phyloP scores from a whole-genome alignment of 2,329 filamentous ascomycete genomes.

The Orbilia javanica region DNA sequence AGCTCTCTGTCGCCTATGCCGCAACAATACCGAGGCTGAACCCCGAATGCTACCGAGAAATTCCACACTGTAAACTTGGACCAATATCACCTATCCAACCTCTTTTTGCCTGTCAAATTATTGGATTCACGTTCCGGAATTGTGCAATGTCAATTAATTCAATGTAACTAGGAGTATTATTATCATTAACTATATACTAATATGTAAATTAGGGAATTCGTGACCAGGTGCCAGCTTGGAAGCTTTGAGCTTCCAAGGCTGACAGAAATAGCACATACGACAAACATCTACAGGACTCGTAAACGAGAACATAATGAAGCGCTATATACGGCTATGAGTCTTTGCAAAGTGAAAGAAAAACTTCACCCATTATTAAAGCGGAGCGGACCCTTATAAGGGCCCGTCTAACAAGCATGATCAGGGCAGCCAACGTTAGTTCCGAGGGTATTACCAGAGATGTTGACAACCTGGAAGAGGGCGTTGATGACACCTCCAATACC shows the following conservation, averaged over 20 bases:
- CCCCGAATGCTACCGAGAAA: not conserved
- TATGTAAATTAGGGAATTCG: slow-evolving; percentile 12
- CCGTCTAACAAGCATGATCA: slow-evolving; percentile 55
- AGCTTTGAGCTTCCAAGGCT: not conserved
- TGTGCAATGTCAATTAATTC: not conserved
- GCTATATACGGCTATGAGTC: slow-evolving; percentile 33
- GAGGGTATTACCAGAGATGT: slow-evolving; percentile 64
- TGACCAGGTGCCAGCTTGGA: slow-evolving; percentile 3
- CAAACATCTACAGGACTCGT: slow-evolving; percentile 6
- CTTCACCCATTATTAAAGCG: not conserved
- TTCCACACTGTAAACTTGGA: not conserved
- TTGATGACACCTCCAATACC: slow-evolving; percentile 75
- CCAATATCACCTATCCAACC: too few species aligned
- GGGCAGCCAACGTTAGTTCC: slow-evolving; percentile 67
- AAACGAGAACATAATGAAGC: slow-evolving; percentile 16
- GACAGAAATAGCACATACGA: slow-evolving; percentile 25
- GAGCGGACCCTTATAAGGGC: not conserved
- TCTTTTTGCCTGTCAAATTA: too few species aligned
- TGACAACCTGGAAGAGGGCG: slow-evolving; percentile 68
- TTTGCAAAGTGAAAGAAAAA: not conserved
- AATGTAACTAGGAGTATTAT: slow-evolving; percentile 14
- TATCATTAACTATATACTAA: slow-evolving; percentile 29
- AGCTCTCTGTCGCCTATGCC: not conserved
- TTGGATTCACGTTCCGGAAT: not conserved
- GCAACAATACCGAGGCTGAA: not conserved